Base-by-base conservation (phyloP, 441 rosid genomes). In the Populus trichocarpa region DNA sequence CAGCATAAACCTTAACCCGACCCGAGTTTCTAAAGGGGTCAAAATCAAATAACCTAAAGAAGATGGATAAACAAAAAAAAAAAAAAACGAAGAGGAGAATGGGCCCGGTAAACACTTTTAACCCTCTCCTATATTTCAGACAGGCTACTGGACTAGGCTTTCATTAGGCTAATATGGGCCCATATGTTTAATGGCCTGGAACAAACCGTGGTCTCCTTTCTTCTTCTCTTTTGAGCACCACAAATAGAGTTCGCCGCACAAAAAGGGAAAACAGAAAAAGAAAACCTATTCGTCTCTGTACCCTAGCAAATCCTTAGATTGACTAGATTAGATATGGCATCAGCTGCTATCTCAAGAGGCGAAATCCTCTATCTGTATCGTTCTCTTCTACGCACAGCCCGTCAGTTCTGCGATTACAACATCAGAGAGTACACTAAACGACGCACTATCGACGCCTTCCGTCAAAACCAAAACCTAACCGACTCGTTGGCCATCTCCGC, bases 351-450 rank as follows among this genome's bases (percentile, higher is more conserved):
- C 82, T 23, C 84, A 14, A 86, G 81, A 73, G 69, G 76, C 20
- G 89, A 93, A 83, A 85, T 90, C 9, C 74, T 88, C 23, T 79
- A 83, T 8, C 87, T 93, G 13, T 92, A 84, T 46, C 96, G 97
- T 2, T 82, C 97, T 3, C 84, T 95, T 70, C 92, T 95, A 8
- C 92, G 95, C 71, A 87, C 88, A 8, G 97, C 92, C 12, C 89
- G 94, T 67, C 87, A 83, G 18, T 93, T 86, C 86, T 30, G 74
- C 70, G 98, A 95, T 80, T 95, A 93, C 88, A 93, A 95, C 93
- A 78, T 93, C 70, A 80, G 97, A 74, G 97, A 90, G 87, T 95
- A 95, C 84, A 33, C 87, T 18, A 95, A 85, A 84, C 92, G 95
- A 42, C 91, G 93, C 68, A 77, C 92, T 59, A 25, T 84, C 76